Percentiles rank a stretch among this genome's conserved stretches.
Conservation (phyloP, 1,284 basidiomycete species). For the Puccinia novopanici region DNA sequence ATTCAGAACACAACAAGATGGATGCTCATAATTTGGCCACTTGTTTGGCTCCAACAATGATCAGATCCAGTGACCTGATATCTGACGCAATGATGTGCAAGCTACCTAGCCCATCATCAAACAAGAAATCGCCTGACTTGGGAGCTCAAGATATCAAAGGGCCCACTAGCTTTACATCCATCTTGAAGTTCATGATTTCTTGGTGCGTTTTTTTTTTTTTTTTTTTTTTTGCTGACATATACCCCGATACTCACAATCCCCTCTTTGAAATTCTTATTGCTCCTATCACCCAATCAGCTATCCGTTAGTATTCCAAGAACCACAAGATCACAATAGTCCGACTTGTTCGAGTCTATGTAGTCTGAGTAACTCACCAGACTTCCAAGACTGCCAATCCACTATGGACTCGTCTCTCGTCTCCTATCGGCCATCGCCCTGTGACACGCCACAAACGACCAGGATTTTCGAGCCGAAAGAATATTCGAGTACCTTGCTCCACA, state of each 20-base stretch:
- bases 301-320: neutral
- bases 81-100: slow-evolving; percentile 45
- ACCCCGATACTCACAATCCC: too few relatives aligned
- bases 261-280: neutral
- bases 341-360: slow-evolving; percentile 14
- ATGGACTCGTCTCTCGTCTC: neutral
- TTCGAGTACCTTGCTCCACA: neutral
- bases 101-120: slow-evolving; percentile 20
- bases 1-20: slow-evolving; percentile 47
- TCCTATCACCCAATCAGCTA: neutral
- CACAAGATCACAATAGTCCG: neutral
- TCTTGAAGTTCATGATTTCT: slow-evolving; percentile 46
- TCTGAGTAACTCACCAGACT: neutral
- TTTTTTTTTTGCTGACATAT: too few relatives aligned
- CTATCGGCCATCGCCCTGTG: neutral
- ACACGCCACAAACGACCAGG: neutral
- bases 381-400: neutral
- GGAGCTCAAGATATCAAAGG: neutral
- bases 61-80: slow-evolving; percentile 37
- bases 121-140: neutral
- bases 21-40: slow-evolving; percentile 46
- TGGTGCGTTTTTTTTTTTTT: slow-evolving; percentile 37
- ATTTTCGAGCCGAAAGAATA: neutral
- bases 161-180: slow-evolving; percentile 27
- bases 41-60: slow-evolving; percentile 39